Percentiles rank a stretch among this genome's conserved stretches.
Conservation (phyloP, 805 yeast genomes). For the Saccharomyces mikatae region DNA sequence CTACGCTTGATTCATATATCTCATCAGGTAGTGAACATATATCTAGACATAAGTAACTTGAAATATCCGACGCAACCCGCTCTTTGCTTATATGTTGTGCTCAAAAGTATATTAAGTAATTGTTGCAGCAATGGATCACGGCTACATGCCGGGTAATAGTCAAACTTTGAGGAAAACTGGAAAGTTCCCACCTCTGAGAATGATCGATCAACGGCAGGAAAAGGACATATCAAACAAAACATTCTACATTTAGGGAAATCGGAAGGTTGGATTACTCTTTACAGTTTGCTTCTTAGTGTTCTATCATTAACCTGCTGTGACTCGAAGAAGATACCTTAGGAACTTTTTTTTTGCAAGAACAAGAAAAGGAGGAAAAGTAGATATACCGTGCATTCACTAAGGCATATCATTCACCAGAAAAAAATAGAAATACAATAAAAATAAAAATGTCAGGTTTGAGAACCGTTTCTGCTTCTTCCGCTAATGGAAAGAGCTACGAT, state of each 20-base stretch:
- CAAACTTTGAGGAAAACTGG: background rate
- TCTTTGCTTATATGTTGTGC: background rate
- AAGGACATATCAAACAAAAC: background rate
- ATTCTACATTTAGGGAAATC: background rate
- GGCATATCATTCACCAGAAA: background rate
- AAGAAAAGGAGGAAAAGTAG: background rate
- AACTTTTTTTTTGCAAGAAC: background rate
- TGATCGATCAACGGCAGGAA: background rate
- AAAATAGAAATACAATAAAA: background rate
- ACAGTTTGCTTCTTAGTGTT: background rate
- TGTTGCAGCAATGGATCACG: background rate
- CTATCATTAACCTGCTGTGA: background rate
- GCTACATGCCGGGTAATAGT: background rate
- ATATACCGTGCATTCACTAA: background rate
- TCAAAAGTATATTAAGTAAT: background rate
- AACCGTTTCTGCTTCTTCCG: conserved; percentile 23
- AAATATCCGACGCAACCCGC: background rate
- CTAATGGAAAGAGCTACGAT: conserved; percentile 45
- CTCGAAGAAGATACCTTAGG: background rate
- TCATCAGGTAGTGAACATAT: background rate
- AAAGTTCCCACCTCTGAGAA: background rate
- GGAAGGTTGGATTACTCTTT: background rate
- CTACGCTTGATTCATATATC: conserved; percentile 45
- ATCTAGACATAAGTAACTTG: background rate
- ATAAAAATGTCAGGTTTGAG: conserved; percentile 26